Percentiles rank a stretch among this genome's conserved stretches.
Conservation (phyloP, 495 filamentous ascomycete genomes). For the Hypoxylon perforatum region DNA sequence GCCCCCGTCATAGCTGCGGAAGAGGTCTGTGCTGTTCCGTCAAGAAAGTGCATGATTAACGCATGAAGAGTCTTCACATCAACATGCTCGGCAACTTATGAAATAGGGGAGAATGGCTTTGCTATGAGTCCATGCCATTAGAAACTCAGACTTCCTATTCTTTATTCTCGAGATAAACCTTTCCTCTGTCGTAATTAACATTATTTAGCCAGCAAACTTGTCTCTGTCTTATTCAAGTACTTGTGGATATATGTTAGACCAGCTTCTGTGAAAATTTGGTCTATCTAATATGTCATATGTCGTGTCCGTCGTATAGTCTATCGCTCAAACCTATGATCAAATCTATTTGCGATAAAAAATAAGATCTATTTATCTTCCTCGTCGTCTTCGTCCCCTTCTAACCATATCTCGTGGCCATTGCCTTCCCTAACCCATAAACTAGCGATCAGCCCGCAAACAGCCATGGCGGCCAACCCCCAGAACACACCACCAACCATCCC, state of each 20-base stretch:
- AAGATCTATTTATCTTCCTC: conserved; percentile 21
- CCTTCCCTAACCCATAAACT: conserved; percentile 79
- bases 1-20: no score
- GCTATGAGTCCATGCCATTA: neutral
- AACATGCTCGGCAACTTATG: neutral
- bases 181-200: neutral
- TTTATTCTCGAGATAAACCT: no score
- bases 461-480: conserved; percentile 76
- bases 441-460: conserved; percentile 68
- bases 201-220: neutral
- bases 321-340: neutral
- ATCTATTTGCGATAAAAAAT: neutral
- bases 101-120: neutral
- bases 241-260: neutral
- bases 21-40: no score
- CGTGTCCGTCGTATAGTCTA: conserved; percentile 7
- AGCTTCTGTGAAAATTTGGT: conserved; percentile 2
- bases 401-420: conserved; percentile 74
- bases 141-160: neutral
- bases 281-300: conserved; percentile 8
- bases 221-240: neutral
- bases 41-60: no score
- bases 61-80: no score
- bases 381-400: conserved; percentile 74
- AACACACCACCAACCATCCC: conserved; percentile 82